Conservation (phyloP, 371 early-diverging fungal species). For the Zopfochytrium polystomum region DNA sequence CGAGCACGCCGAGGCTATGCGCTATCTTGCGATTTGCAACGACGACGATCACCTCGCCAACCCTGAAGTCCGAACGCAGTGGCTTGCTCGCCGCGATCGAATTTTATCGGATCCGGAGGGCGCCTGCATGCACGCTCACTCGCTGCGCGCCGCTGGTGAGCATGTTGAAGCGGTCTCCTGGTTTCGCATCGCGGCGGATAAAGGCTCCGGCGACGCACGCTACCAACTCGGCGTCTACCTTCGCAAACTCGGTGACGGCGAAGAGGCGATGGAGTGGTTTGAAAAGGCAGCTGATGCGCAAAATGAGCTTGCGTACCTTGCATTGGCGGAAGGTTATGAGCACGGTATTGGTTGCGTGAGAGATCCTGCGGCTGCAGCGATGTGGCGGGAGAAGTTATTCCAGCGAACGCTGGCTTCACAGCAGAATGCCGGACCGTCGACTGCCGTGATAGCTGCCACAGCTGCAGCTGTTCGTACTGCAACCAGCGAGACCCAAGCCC, state of each 20-base stretch:
- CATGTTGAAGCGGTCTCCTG: neutral
- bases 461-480: too few species aligned
- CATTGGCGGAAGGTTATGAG: neutral
- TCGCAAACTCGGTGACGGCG: neutral
- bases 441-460: too few species aligned
- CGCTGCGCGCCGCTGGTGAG: neutral
- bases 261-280: slow-evolving; percentile 1
- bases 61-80: neutral
- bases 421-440: too few species aligned
- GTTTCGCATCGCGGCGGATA: neutral
- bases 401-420: neutral
- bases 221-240: neutral
- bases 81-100: slow-evolving; percentile 3
- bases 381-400: neutral
- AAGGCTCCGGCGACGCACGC: neutral
- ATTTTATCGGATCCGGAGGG: neutral
- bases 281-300: neutral
- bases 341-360: neutral
- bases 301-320: neutral
- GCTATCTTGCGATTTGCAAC: slow-evolving; percentile 4
- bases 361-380: neutral
- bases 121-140: neutral
- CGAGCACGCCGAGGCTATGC: neutral
- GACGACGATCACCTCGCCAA: slow-evolving; percentile 2
- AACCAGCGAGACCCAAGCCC: slow-evolving; percentile 1